These are phyloP conservation scores for Blastocystis sp. DNA, from an alignment of 352 stramenopile genomes.

Conservation along the genomic window DNA sequence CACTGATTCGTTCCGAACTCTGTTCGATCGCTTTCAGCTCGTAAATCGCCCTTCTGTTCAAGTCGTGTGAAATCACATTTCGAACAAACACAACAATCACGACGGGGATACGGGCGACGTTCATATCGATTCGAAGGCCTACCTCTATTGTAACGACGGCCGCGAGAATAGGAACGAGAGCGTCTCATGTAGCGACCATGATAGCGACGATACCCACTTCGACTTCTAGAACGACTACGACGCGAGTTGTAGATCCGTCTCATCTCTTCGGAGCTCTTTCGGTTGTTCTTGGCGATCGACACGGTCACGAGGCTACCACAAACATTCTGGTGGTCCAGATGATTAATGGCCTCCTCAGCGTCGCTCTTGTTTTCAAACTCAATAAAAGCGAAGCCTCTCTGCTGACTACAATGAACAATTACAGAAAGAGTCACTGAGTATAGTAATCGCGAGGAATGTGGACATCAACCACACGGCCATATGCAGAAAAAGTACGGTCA, in stretches of 20 bases:
- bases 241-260: not conserved
- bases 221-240: not conserved
- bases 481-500: not conserved
- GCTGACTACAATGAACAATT: not conserved
- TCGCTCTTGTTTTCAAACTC: not conserved
- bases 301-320: not conserved
- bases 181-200: not conserved
- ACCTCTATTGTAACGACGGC: not conserved
- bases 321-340: not conserved
- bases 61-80: not conserved
- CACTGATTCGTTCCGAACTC: not conserved
- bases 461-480: not conserved
- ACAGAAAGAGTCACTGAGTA: not conserved
- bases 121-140: not conserved
- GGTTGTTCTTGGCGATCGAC: not conserved
- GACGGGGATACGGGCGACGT: not conserved
- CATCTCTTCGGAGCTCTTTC: slow-evolving; percentile 28
- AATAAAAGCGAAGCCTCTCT: slow-evolving; percentile 27
- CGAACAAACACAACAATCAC: not conserved
- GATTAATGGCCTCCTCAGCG: not conserved
- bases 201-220: not conserved
- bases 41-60: not conserved
- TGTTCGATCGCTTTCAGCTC: not conserved
- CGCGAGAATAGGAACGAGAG: not conserved
- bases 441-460: slow-evolving; percentile 35